Evolutionary conservation across 345 rosid genomes (phyloP).

Genomic region (Acer saccharum): DNA sequence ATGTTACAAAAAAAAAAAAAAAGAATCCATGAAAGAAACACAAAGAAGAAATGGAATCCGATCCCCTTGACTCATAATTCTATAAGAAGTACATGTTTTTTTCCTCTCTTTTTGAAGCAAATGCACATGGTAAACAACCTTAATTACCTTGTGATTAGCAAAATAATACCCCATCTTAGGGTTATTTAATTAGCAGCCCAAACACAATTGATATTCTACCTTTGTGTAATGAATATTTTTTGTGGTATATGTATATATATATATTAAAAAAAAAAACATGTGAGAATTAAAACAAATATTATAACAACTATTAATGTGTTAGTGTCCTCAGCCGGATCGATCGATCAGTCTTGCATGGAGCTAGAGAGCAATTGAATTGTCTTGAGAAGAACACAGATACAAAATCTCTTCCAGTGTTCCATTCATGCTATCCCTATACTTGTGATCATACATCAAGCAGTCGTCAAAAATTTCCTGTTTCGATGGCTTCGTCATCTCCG

Average conservation of each 20-base stretch:
- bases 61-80: conserved; percentile 9
- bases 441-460: conserved; percentile 27
- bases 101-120: neutral
- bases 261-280: neutral
- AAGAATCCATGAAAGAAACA: neutral
- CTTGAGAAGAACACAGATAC: conserved; percentile 38
- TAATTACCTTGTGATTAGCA: conserved; percentile 18
- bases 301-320: neutral
- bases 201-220: conserved; percentile 13
- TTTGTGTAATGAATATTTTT: conserved; percentile 23
- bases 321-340: neutral
- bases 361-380: conserved; percentile 24
- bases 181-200: conserved; percentile 15
- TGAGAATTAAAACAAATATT: conserved; percentile 5
- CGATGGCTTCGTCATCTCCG: conserved; percentile 24
- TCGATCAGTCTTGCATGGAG: conserved; percentile 26
- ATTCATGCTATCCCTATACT: conserved; percentile 39
- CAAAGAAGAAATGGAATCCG: neutral
- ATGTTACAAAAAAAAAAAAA: neutral
- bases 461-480: conserved; percentile 36
- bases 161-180: conserved; percentile 20
- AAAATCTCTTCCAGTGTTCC: conserved; percentile 52
- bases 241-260: conserved; percentile 4
- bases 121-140: conserved; percentile 11
- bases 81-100: neutral